Evolutionary conservation across 306 rosid genomes (phyloP), one percentile per base, ranked within the genome.

Genomic region (Vigna angularis): DNA sequence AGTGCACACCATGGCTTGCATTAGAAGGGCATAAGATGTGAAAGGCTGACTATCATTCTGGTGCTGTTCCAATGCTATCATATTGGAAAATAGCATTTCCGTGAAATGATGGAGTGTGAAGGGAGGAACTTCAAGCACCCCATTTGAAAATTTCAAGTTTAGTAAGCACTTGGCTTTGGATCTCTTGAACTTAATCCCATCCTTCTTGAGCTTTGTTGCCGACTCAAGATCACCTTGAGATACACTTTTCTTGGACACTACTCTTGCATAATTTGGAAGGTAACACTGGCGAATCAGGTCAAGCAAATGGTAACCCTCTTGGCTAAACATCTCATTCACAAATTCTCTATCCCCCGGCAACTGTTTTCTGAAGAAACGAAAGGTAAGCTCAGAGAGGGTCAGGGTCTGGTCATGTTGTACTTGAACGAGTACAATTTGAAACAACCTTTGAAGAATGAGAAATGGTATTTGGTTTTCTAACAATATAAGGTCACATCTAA

Each of bases 381-480:
- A 20, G 17, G 53, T 51, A 42, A 66, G 72, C 18, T 66, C 53
- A 1, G 52, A n/a, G 6, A 66, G 72, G 72, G 52, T 66, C 17
- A 42, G 34, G 34, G 32, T 66, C 5, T 12, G 10, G 36, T 44
- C 72, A 66, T 44, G 14, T 42, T 44, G 10, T n/a, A 36, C 10
- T 36, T 45, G 70, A 64, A 36, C 2, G 7, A 2, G 7, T 20
- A 66, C 72, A 44, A 66, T 66, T 20, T 18, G 28, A 22, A 66
- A 66, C 13, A 66, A 3, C 6, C 36, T 66, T 66, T 66, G 72
- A 42, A 66, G 72, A 66, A 66, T 13, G 53, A 40, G 8, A 2
- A 66, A 17, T 42, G 72, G 72, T 44, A 66, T 42, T 20, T 66
- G 72, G 53, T 66, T 66, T 66, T 66, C 72, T 20, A 66, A 13